These are phyloP conservation scores for Ophiorrhiza pumila DNA, from an alignment of 257 asterid genomes.

Conservation along the genomic window DNA sequence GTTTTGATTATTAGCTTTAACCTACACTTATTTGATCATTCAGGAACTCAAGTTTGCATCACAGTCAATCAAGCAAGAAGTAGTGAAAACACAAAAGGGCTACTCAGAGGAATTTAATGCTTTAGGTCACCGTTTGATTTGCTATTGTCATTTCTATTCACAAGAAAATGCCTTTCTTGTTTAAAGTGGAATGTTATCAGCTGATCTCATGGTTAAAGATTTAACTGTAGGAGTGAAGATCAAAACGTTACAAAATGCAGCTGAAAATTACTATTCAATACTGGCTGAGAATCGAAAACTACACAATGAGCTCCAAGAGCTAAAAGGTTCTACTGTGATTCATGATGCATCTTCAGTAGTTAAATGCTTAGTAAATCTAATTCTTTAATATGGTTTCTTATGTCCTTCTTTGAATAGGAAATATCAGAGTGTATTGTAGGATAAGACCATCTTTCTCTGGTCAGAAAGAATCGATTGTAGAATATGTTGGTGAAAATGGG, in stretches of 20 bases:
- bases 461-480: conserved; percentile 64
- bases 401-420: conserved; percentile 51
- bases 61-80: conserved; percentile 77
- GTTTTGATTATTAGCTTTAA: neutral
- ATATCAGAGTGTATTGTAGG: conserved; percentile 91
- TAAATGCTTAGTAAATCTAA: neutral
- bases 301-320: conserved; percentile 46
- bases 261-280: conserved; percentile 14
- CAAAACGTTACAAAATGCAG: conserved; percentile 21
- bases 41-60: conserved; percentile 73
- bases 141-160: neutral
- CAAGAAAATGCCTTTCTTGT: neutral
- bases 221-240: conserved; percentile 16
- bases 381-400: conserved; percentile 6
- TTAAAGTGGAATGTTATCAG: neutral
- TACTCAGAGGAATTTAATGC: conserved; percentile 56
- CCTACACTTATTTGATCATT: conserved; percentile 2
- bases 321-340: conserved; percentile 63
- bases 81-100: conserved; percentile 54
- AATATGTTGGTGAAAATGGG: conserved; percentile 80
- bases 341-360: neutral
- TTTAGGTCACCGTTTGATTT: conserved; percentile 38
- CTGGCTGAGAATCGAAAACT: conserved; percentile 29
- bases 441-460: conserved; percentile 88
- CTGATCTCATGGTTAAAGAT: neutral